Evolutionary conservation across 139 green algal species (phyloP).

Genomic region (Ettlia oleoabundans): DNA sequence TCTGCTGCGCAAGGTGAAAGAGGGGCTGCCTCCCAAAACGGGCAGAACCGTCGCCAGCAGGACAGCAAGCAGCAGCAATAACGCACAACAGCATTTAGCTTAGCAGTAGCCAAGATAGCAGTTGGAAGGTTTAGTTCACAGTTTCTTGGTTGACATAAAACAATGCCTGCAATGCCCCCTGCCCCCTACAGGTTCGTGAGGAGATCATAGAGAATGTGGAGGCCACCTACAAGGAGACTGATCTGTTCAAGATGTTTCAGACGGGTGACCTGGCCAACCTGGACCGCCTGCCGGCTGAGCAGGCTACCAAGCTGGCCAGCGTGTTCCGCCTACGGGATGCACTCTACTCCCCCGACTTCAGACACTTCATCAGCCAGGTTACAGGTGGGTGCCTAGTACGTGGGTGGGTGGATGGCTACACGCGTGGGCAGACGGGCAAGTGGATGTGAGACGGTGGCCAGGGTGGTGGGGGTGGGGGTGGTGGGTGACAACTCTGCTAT

Average conservation of each 20-base stretch:
- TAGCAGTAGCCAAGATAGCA: no score
- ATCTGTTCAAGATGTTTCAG: conserved; percentile 94
- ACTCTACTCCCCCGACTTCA: conserved; percentile 70
- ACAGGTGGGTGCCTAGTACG: not conserved
- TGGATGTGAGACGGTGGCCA: not conserved
- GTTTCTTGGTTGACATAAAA: no score
- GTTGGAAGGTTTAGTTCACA: no score
- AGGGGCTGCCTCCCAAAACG: no score
- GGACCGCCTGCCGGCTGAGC: conserved; percentile 63
- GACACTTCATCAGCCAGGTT: conserved; percentile 11
- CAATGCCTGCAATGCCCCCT: no score
- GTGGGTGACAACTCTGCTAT: no score
- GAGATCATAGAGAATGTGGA: conserved; percentile 86
- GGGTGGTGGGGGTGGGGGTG: no score
- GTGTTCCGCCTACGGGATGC: conserved; percentile 73
- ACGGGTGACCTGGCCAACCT: conserved; percentile 88
- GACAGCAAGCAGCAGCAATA: no score
- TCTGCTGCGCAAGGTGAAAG: conserved; percentile 43
- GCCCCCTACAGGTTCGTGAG: conserved; percentile 56
- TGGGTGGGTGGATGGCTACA: not conserved
- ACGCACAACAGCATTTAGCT: no score
- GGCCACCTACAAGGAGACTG: conserved; percentile 92
- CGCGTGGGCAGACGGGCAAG: no score
- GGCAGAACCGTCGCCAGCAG: no score
- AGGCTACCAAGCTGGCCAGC: conserved; percentile 65